Percentiles rank a stretch among this genome's conserved stretches.
phyloP scores from a whole-genome alignment of 1,139 yeast genomes.

The Chernovozyma sophiae-reginae region DNA sequence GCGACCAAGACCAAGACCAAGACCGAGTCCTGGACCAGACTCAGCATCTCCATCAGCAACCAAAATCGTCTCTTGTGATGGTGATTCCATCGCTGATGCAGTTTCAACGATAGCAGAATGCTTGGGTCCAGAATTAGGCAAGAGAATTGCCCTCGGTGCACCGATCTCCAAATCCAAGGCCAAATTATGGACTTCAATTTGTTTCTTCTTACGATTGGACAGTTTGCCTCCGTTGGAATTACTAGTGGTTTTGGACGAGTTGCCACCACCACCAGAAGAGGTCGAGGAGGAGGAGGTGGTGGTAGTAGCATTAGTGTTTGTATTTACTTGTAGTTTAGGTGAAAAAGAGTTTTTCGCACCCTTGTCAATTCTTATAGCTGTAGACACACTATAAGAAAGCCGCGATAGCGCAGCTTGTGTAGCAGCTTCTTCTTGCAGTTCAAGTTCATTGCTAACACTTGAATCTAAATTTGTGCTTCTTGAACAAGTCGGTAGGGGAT shows the following conservation, averaged over 20 bases:
- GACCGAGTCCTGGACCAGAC: slow-evolving; percentile 1
- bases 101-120: not conserved
- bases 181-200: slow-evolving; percentile 11
- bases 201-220: not conserved
- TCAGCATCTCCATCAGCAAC: too few relatives aligned
- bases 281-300: too few relatives aligned
- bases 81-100: slow-evolving; percentile 3
- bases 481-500: slow-evolving; percentile 41
- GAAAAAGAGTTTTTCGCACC: not conserved
- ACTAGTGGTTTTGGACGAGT: too few relatives aligned
- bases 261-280: too few relatives aligned
- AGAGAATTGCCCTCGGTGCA: slow-evolving; percentile 43
- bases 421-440: slow-evolving; percentile 5
- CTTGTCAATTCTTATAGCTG: slow-evolving; percentile 7
- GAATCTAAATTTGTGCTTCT: slow-evolving; percentile 1
- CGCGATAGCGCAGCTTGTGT: slow-evolving; percentile 45
- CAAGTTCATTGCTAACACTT: slow-evolving; percentile 2
- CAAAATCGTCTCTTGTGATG: too few relatives aligned
- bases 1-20: too few relatives aligned
- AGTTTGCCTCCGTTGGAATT: not conserved
- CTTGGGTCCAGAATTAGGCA: slow-evolving; percentile 12
- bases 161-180: slow-evolving; percentile 43
- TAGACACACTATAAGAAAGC: slow-evolving; percentile 8
- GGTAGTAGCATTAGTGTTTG: not conserved
- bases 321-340: not conserved